Base-by-base conservation (phyloP, 345 rosid genomes). In the Gossypium raimondii region DNA sequence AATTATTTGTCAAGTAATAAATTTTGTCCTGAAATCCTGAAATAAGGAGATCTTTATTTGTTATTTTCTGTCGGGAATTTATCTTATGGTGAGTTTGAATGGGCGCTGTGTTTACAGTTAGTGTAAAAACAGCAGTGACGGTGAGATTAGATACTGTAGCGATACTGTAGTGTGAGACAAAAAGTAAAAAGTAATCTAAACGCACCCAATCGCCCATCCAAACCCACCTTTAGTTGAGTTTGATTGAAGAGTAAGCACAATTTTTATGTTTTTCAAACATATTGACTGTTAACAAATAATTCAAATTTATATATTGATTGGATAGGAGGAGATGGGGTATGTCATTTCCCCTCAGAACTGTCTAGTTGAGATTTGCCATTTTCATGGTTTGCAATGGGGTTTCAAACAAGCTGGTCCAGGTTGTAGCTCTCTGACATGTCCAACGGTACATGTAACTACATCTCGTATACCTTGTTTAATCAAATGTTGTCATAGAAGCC, bases 281-380 rank as follows among this genome's bases (percentile, higher is more conserved):
- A 11, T 14, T 34, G 52, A 11, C 57, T 18, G 34, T 77, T 16
- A 41, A 57, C 10, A 74, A 25, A 57, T 44, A 57, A 27, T 70
- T 44, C n/a, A 73, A 73, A 18, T 56, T 53, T 63, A 43, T 34
- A 13, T 73, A 57, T 73, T 66, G 45, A 14, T 58, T 51, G 73
- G 60, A 69, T 51, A 51, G 45, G 47, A 61, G 79, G 81, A 83
- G 59, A 93, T 93, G 94, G 83, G 79, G 44, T 70, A 41, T 45
- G 51, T 76, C 41, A 50, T 83, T 81, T 63, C 76, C 51, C 85
- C 84, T 3, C 80, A 75, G 63, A 84, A 80, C 53, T 83, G 75
- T 77, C 61, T 81, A 9, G 73, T 79, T 60, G 85, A 88, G 17
- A 77, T 77, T 69, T 79, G 67, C 50, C 70, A 66, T 64, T 76